Conservation (phyloP, 2,329 filamentous ascomycete genomes). For the Lasiodiplodia gonubiensis region DNA sequence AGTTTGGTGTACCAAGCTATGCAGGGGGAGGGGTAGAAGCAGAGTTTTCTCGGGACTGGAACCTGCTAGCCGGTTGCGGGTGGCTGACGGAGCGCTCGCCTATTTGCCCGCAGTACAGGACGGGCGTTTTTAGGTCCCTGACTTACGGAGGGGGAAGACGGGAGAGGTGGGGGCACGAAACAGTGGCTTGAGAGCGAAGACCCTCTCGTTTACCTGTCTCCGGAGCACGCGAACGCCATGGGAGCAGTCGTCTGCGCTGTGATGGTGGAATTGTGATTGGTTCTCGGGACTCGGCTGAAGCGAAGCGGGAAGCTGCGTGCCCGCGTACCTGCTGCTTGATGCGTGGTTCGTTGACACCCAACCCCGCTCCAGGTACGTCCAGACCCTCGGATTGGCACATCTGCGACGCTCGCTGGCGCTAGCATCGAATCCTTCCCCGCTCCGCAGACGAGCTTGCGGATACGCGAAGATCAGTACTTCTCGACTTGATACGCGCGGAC, state of each 20-base stretch:
- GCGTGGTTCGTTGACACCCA: constrained; percentile 12
- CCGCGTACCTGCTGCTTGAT: not conserved
- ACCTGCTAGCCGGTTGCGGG: not conserved
- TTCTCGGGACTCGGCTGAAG: not conserved
- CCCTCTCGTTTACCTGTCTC: not conserved
- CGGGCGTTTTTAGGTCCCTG: not conserved
- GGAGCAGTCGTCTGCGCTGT: not conserved
- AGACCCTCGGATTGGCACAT: not conserved
- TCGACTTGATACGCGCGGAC: not conserved
- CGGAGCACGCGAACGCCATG: not conserved
- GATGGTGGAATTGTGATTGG: too few species aligned
- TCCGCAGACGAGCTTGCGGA: constrained; percentile 3
- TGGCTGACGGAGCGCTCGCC: constrained; percentile 7
- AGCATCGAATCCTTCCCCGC: constrained; percentile 5
- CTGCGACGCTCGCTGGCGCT: not conserved
- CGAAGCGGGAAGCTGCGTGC: not conserved
- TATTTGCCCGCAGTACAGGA: not conserved
- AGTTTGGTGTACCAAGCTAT: not conserved
- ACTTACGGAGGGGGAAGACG: not conserved
- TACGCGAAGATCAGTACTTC: not conserved
- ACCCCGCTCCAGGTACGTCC: not conserved
- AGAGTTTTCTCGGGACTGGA: not conserved
- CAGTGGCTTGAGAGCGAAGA: not conserved
- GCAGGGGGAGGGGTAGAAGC: not conserved
- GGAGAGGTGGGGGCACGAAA: not conserved